Evolutionary conservation across 208 protist species (phyloP), one percentile per base, ranked within the genome.

Genomic region (Crithidia expoeki): DNA sequence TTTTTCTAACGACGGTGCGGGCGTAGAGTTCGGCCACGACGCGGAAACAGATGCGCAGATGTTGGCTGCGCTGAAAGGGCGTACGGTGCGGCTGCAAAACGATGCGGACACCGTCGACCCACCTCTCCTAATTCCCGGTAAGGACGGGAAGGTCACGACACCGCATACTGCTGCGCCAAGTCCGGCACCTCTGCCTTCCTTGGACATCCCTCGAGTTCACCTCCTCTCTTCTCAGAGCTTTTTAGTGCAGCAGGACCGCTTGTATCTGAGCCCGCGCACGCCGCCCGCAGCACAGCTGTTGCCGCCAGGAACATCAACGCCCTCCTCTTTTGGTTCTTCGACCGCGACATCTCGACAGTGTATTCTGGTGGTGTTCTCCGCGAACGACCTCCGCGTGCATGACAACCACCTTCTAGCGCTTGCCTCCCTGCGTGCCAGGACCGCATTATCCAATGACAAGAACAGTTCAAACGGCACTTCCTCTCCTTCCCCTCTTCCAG

Each of bases 381-480:
- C 80, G 17, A 96, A 91, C 58, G 93, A 97, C 53, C 68, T 97
- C 47, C 93, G 93, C 23, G 79, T 92, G 30, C 90, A 95, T 63
- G 93, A 97, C 69, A 89, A 95, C 76, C 88, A 97, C 68, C 67
- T 82, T 19, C 81, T 97, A 21, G 86, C 90, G 0, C 72, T 97
- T 23, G 93, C 93, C 36, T 79, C 85, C 10, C 68, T 68, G 32
- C 74, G 83, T 14, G 86, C 89, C n/a, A 40, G 87, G 34, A 53
- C 36, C 25, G 74, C 73, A 1, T 74, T 28, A 56, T 68, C 12
- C 21, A 61, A 5, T 12, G 1, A 33, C 65, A 76, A 32, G 23
- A 46, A 14, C 32, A 60, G n/a, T n/a, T 16, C 28, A 32, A 72
- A 40, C 19, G 40, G 52, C 30, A 58, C 2, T 4, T 33, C n/a